Base-by-base conservation (phyloP, 73 alveolate genomes). In the Tetrahymena malaccensis region DNA sequence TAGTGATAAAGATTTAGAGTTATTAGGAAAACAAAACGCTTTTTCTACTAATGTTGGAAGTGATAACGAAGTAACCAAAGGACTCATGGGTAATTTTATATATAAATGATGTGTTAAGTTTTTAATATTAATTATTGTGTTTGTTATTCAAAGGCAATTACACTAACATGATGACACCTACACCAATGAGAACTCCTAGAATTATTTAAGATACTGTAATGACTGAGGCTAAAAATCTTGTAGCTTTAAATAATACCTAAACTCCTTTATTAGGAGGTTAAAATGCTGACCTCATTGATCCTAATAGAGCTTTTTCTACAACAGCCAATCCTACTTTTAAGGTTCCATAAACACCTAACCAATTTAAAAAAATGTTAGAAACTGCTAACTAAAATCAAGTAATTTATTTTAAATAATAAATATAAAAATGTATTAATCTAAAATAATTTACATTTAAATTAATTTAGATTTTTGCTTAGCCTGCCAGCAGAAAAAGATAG, bases 201-300 rank as follows among this genome's bases (percentile, higher is more conserved):
- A 95, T 94, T 22, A 70, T 70, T 27, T 97, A 97, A 56, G 97
- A 96, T 94, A 96, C 98, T 25, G 97, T 98, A 12, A 96, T 96
- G 94, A 94, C 96, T 40, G 99, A 98, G 93, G 99, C 99, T 4
- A 43, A 96, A 70, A 97, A 97, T 83, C 97, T 98, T 31, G 56
- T 94, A 43, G 97, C 96, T 33, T 93, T 97, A 33, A 96, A 95
- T 93, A 96, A 97, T 33, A 94, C 99, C 4, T 96, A 98, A 94
- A 98, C 99, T 50, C 99, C 99, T 25, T 89, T 98, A 21, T 57
- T 98, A 27, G 99, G 99, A n/a, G 99, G 99, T 35, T 96, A 43
- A 96, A 95, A 94, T 35, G 96, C 97, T 8, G 70, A 43, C 13
- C 96, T 34, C 31, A 56, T 58, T n/a, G 94, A 70, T 27, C 83